Evolutionary conservation across 768 basidiomycete genomes (phyloP).

Genomic region (Xerocomellus intermedius): DNA sequence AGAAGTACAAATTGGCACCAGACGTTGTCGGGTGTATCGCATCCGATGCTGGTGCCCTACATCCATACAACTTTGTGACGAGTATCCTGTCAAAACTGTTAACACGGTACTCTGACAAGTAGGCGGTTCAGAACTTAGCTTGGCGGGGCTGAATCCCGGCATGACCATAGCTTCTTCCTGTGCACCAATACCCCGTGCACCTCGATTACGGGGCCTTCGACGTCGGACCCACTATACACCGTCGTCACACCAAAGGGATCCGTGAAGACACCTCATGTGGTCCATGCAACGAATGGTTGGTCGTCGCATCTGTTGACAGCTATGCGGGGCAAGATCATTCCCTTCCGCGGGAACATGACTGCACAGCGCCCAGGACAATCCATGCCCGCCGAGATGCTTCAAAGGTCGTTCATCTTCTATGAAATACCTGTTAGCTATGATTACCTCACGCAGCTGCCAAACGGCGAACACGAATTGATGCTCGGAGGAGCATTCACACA

Average conservation of each 20-base stretch:
- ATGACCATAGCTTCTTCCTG: slow-evolving; percentile 49
- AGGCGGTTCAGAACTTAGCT: slow-evolving; percentile 15
- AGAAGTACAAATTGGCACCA: slow-evolving; percentile 51
- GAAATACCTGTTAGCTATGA: slow-evolving; percentile 46
- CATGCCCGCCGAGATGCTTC: slow-evolving; percentile 34
- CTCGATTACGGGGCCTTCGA: slow-evolving; percentile 38
- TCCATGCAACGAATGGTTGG: slow-evolving; percentile 89
- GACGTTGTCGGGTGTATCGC: slow-evolving; percentile 50
- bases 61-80: slow-evolving; percentile 71
- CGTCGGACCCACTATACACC: slow-evolving; percentile 40
- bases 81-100: slow-evolving; percentile 56
- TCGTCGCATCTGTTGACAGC: slow-evolving; percentile 64
- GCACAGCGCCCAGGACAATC: slow-evolving; percentile 54
- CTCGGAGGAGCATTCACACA: slow-evolving; percentile 57
- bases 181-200: slow-evolving; percentile 64
- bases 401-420: slow-evolving; percentile 59
- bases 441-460: slow-evolving; percentile 64
- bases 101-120: slow-evolving; percentile 45
- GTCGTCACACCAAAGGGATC: slow-evolving; percentile 62
- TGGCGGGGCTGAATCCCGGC: neutral
- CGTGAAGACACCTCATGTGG: slow-evolving; percentile 57
- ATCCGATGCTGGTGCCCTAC: slow-evolving; percentile 57
- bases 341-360: slow-evolving; percentile 61
- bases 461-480: slow-evolving; percentile 51
- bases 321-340: slow-evolving; percentile 61